These are phyloP conservation scores for Capsella rubella DNA, from an alignment of 441 rosid genomes.

Conservation along the genomic window DNA sequence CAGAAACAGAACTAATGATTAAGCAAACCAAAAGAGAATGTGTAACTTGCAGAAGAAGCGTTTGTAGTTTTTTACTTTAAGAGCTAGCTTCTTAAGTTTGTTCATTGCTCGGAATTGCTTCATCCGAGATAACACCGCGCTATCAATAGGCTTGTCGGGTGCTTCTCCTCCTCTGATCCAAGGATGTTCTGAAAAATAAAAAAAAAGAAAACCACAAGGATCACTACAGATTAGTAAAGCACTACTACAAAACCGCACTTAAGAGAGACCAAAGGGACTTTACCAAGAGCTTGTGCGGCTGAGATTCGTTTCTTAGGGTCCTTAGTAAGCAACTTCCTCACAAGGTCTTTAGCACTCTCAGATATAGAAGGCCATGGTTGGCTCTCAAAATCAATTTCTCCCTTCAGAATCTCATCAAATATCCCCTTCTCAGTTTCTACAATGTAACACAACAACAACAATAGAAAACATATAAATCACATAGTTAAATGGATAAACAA, in stretches of 20 bases:
- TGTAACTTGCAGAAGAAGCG: background rate
- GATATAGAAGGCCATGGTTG: constrained; percentile 90
- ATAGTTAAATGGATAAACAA: background rate
- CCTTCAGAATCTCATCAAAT: constrained; percentile 73
- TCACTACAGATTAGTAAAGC: background rate
- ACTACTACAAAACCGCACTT: background rate
- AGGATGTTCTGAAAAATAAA: constrained; percentile 63
- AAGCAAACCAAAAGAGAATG: background rate
- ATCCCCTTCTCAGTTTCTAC: constrained; percentile 87
- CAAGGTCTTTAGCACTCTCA: constrained; percentile 81
- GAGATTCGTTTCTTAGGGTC: constrained; percentile 76
- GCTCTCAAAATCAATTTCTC: constrained; percentile 77
- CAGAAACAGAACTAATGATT: constrained; percentile 20
- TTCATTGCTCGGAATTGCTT: constrained; percentile 96
- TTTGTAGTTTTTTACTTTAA: constrained; percentile 56
- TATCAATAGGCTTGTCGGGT: constrained; percentile 78
- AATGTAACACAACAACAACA: constrained; percentile 38
- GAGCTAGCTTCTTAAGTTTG: constrained; percentile 84
- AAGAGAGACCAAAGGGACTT: background rate
- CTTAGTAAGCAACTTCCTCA: constrained; percentile 74
- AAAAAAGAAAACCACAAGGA: background rate
- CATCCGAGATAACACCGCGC: constrained; percentile 85
- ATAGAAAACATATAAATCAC: background rate
- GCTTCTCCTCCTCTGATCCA: constrained; percentile 89
- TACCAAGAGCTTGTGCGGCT: constrained; percentile 87